Conservation (phyloP, 257 asterid genomes). For the Nicotiana knightiana region DNA sequence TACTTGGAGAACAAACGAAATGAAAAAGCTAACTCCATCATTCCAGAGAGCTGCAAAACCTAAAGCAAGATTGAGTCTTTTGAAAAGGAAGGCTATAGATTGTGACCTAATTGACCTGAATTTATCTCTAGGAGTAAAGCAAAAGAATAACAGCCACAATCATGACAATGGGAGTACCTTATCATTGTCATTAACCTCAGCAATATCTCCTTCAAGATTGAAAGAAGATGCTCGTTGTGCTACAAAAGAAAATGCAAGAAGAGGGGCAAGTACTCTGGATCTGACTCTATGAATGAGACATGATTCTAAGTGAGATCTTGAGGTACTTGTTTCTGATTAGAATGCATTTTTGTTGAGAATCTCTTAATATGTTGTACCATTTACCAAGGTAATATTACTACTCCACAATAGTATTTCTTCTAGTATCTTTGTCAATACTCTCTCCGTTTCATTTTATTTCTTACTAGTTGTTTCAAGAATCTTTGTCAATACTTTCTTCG, state of each 20-base stretch:
- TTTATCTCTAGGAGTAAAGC: constrained; percentile 43
- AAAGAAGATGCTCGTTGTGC: constrained; percentile 18
- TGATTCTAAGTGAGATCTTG: constrained; percentile 71
- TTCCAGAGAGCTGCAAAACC: neutral
- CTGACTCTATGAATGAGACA: constrained; percentile 85
- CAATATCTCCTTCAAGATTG: constrained; percentile 30
- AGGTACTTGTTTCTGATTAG: constrained; percentile 35
- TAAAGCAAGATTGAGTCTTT: neutral
- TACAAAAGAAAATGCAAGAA: constrained; percentile 27
- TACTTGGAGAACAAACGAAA: constrained; percentile 10
- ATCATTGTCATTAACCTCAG: constrained; percentile 30
- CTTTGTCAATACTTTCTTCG: no score
- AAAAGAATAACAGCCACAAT: constrained; percentile 15
- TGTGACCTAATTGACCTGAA: constrained; percentile 37
- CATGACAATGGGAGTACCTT: constrained; percentile 22
- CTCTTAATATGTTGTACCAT: neutral
- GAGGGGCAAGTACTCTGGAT: constrained; percentile 84
- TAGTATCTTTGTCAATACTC: no score
- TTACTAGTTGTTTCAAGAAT: no score
- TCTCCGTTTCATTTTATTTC: no score
- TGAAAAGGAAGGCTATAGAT: constrained; percentile 42
- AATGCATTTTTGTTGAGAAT: neutral
- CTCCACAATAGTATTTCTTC: no score
- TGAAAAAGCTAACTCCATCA: constrained; percentile 7
- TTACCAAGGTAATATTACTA: neutral